These are phyloP conservation scores for Aspergillus tubingensis DNA, from an alignment of 2,329 filamentous ascomycete genomes.

Conservation along the genomic window DNA sequence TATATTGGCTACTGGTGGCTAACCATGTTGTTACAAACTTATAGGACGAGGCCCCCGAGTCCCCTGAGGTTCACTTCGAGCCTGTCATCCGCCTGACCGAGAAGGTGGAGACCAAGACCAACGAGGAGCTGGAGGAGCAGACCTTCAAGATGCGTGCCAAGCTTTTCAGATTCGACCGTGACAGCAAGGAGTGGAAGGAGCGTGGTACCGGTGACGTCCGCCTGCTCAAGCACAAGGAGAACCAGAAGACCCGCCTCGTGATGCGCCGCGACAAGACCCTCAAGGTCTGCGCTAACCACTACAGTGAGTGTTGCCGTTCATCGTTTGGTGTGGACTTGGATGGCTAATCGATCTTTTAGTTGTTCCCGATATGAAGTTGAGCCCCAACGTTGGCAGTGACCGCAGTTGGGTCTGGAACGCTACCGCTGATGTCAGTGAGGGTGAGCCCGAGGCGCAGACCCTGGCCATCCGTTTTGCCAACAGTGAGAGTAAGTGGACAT, in stretches of 20 bases:
- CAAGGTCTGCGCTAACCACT: conserved; percentile 99
- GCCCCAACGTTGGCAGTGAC: conserved; percentile 95
- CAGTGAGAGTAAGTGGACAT: conserved; percentile 75
- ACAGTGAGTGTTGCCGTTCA: conserved; percentile 65
- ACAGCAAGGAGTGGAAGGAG: conserved; percentile 97
- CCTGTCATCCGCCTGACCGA: conserved; percentile 94
- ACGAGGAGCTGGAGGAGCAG: conserved; percentile 97
- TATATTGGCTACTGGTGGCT: conserved; percentile 6
- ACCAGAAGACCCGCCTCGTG: conserved; percentile 93
- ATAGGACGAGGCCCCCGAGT: conserved; percentile 76
- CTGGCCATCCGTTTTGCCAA: conserved; percentile 97
- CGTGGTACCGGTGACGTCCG: conserved; percentile 94
- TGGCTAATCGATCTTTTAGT: conserved; percentile 56
- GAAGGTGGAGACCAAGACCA: conserved; percentile 95
- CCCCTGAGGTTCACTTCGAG: conserved; percentile 94
- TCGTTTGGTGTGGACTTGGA: not conserved
- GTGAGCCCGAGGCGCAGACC: conserved; percentile 92
- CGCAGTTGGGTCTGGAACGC: conserved; percentile 99
- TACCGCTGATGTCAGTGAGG: conserved; percentile 95
- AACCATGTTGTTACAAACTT: conserved; percentile 4
- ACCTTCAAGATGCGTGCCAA: conserved; percentile 99
- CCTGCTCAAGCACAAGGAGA: conserved; percentile 98
- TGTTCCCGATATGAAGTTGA: conserved; percentile 98
- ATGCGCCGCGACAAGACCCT: conserved; percentile 99
- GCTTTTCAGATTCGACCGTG: conserved; percentile 96